Conservation (phyloP, 805 yeast genomes). For the Saccharomyces kudriavzevii region DNA sequence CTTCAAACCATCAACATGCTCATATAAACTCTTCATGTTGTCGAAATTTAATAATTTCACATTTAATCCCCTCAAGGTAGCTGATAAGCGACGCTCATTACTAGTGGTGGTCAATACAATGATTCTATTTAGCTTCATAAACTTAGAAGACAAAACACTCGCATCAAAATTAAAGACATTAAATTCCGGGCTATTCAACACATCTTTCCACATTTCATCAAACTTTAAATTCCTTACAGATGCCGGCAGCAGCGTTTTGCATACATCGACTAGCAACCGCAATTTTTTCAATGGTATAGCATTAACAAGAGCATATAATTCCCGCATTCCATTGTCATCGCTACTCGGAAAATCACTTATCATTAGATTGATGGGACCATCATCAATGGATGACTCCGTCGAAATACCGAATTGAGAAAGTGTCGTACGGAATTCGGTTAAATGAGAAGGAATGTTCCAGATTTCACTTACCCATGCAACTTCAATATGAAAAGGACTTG, state of each 20-base stretch:
- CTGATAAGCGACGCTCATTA: background rate
- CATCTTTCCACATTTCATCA: constrained; percentile 8
- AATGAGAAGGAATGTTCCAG: constrained; percentile 12
- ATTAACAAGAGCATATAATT: constrained; percentile 11
- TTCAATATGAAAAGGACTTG: constrained; percentile 15
- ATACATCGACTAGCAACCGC: constrained; percentile 3
- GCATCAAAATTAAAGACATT: background rate
- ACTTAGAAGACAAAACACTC: background rate
- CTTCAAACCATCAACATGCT: background rate
- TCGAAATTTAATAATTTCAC: background rate
- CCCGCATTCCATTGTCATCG: background rate
- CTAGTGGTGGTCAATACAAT: background rate
- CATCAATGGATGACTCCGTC: background rate
- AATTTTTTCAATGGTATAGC: constrained; percentile 7
- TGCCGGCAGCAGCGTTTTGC: background rate
- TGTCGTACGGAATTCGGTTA: background rate
- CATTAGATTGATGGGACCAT: background rate
- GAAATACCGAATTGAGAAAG: background rate
- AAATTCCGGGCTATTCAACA: background rate
- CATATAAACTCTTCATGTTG: background rate
- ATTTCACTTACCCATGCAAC: constrained; percentile 9
- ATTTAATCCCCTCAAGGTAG: background rate
- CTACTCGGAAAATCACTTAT: background rate
- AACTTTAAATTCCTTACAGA: constrained; percentile 7
- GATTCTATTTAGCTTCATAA: background rate